These are phyloP conservation scores for Achaetomiella virescens DNA, from an alignment of 495 filamentous ascomycete genomes.

Conservation along the genomic window DNA sequence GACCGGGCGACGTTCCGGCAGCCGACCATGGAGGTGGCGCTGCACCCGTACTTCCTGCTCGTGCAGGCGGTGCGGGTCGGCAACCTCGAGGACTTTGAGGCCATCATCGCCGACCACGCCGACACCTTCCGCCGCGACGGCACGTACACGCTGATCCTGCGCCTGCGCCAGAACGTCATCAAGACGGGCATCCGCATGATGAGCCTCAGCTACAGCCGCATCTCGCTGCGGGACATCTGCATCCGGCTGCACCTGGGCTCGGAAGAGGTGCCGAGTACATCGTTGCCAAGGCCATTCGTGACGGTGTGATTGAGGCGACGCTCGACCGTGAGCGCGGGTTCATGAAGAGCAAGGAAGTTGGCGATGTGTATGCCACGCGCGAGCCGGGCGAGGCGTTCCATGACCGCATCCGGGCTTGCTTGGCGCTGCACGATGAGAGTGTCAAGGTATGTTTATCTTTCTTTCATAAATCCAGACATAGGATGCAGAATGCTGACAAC, in stretches of 20 bases:
- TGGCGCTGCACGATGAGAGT: constrained; percentile 91
- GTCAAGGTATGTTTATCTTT: constrained; percentile 67
- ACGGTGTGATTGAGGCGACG: constrained; percentile 95
- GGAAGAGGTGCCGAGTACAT: constrained; percentile 97
- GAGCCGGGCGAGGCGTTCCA: constrained; percentile 97
- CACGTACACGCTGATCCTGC: constrained; percentile 90
- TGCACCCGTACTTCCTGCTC: constrained; percentile 87
- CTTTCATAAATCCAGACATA: too few species aligned
- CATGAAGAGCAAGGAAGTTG: constrained; percentile 96
- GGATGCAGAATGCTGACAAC: too few species aligned
- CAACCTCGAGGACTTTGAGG: constrained; percentile 85
- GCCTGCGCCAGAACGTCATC: constrained; percentile 96
- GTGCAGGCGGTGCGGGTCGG: constrained; percentile 93
- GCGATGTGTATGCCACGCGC: constrained; percentile 90
- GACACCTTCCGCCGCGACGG: constrained; percentile 85
- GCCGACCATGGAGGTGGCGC: constrained; percentile 71
- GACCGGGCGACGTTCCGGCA: constrained; percentile 90
- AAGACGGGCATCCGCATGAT: constrained; percentile 99
- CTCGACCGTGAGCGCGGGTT: constrained; percentile 90
- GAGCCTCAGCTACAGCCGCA: constrained; percentile 93
- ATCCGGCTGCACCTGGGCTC: constrained; percentile 85
- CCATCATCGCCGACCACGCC: constrained; percentile 69
- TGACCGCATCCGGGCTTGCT: constrained; percentile 84
- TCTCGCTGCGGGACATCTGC: constrained; percentile 96
- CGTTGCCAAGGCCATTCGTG: constrained; percentile 95